Evolutionary conservation across 2,329 filamentous ascomycete genomes (phyloP).

Genomic region (Fusarium sublunatum): DNA sequence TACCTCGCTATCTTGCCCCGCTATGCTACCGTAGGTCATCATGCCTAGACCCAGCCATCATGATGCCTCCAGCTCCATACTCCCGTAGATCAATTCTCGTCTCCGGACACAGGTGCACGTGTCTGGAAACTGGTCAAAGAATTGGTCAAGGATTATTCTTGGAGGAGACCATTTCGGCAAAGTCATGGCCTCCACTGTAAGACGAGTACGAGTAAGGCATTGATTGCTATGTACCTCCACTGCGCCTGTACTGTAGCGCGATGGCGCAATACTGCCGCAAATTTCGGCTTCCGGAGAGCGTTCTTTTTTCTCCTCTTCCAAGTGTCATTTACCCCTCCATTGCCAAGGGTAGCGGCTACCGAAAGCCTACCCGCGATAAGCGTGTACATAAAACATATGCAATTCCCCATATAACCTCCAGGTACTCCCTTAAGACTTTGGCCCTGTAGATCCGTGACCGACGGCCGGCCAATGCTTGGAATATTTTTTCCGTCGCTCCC

Average conservation of each 20-base stretch:
- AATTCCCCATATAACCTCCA: conserved; percentile 9
- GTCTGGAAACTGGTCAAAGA: conserved; percentile 45
- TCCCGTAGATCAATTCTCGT: conserved; percentile 24
- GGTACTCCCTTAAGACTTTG: conserved; percentile 34
- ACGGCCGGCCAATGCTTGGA: conserved; percentile 34
- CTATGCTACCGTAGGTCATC: conserved; percentile 27
- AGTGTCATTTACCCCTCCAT: conserved; percentile 43
- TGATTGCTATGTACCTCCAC: not conserved
- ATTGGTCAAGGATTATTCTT: conserved; percentile 39
- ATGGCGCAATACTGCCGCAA: conserved; percentile 44
- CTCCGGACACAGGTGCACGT: conserved; percentile 40
- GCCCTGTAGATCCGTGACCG: conserved; percentile 29
- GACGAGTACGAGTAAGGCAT: conserved; percentile 35
- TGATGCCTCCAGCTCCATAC: conserved; percentile 22
- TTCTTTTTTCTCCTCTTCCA: conserved; percentile 30
- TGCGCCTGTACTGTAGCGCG: conserved; percentile 18
- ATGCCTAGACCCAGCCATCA: conserved; percentile 27
- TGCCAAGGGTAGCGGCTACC: conserved; percentile 21
- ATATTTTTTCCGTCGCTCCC: conserved; percentile 23
- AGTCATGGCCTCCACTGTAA: conserved; percentile 12
- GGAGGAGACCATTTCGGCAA: conserved; percentile 25
- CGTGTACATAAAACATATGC: conserved; percentile 27
- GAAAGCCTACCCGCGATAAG: conserved; percentile 37
- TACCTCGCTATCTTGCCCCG: conserved; percentile 28
- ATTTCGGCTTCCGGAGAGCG: conserved; percentile 31